Evolutionary conservation across 345 rosid genomes (phyloP).

Genomic region (Aquilaria yunnanensis): DNA sequence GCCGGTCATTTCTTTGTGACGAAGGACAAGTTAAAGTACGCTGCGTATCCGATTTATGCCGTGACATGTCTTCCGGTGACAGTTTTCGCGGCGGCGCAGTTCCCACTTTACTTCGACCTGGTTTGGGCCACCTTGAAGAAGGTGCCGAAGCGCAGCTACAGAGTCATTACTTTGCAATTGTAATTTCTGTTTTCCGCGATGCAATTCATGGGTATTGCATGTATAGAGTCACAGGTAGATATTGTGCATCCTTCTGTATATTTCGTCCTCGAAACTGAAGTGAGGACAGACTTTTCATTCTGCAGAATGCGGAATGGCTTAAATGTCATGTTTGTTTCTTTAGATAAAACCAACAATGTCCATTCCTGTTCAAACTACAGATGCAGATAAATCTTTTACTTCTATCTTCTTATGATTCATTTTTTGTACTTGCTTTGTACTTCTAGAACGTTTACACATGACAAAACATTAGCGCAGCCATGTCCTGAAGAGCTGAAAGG

Average conservation of each 20-base stretch:
- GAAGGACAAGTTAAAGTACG: slow-evolving; percentile 27
- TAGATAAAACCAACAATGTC: too few relatives aligned
- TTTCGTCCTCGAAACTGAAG: too few relatives aligned
- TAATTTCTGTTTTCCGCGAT: neutral
- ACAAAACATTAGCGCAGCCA: slow-evolving; percentile 30
- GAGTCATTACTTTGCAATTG: slow-evolving; percentile 11
- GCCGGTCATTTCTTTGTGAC: slow-evolving; percentile 51
- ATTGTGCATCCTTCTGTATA: too few relatives aligned
- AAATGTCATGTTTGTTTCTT: too few relatives aligned
- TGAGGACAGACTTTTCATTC: too few relatives aligned
- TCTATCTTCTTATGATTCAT: slow-evolving; percentile 1
- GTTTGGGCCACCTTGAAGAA: slow-evolving; percentile 29
- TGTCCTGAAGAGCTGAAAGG: slow-evolving; percentile 27
- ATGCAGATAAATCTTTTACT: neutral
- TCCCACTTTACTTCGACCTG: slow-evolving; percentile 43
- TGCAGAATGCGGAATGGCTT: too few relatives aligned
- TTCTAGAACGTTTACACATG: slow-evolving; percentile 21
- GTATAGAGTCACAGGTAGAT: too few relatives aligned
- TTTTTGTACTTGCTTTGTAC: neutral
- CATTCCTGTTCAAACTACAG: too few relatives aligned
- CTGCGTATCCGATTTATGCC: slow-evolving; percentile 35
- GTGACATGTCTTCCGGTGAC: slow-evolving; percentile 44
- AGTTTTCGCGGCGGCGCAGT: slow-evolving; percentile 35
- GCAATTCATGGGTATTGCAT: neutral
- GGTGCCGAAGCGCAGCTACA: slow-evolving; percentile 40